Percentiles rank a stretch among this genome's conserved stretches.
Conservation (phyloP, 306 rosid species). For the Ammopiptanthus mongolicus region DNA sequence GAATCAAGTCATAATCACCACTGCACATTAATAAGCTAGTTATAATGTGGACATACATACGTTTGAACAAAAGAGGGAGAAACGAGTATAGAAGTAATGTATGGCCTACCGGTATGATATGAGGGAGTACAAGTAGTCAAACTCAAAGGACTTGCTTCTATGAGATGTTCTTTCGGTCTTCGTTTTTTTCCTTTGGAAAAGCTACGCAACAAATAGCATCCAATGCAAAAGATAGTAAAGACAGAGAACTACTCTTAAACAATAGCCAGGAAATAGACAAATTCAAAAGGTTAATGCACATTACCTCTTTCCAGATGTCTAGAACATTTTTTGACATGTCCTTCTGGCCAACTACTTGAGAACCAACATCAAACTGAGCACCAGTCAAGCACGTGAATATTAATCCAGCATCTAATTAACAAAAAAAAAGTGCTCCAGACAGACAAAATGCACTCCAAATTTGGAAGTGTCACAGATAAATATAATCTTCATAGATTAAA, state of each 20-base stretch:
- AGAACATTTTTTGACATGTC: constrained; percentile 64
- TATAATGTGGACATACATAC: constrained; percentile 2
- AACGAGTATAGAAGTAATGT: constrained; percentile 17
- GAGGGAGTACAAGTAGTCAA: constrained; percentile 66
- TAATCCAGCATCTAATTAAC: constrained; percentile 3
- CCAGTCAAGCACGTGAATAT: constrained; percentile 29
- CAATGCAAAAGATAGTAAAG: constrained; percentile 13
- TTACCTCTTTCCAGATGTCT: constrained; percentile 93
- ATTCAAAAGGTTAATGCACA: not conserved
- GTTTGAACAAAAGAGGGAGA: not conserved
- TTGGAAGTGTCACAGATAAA: not conserved
- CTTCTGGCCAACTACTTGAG: constrained; percentile 93
- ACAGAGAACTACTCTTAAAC: not conserved
- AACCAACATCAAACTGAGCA: constrained; percentile 61
- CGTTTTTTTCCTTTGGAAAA: constrained; percentile 66
- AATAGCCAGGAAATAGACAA: constrained; percentile 17
- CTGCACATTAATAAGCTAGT: constrained; percentile 45
- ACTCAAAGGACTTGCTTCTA: constrained; percentile 41
- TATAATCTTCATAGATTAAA: not conserved
- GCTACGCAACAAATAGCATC: constrained; percentile 37
- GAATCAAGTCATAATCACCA: constrained; percentile 77
- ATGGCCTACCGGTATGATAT: constrained; percentile 64
- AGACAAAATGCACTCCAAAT: not conserved
- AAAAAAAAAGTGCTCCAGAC: constrained; percentile 2
- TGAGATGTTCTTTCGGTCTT: constrained; percentile 57